A percentile compares a stretch with the other conserved stretches of the same genome.
Conservation (phyloP, 1,284 basidiomycete species). For the Cutaneotrichosporon daszewskae region DNA sequence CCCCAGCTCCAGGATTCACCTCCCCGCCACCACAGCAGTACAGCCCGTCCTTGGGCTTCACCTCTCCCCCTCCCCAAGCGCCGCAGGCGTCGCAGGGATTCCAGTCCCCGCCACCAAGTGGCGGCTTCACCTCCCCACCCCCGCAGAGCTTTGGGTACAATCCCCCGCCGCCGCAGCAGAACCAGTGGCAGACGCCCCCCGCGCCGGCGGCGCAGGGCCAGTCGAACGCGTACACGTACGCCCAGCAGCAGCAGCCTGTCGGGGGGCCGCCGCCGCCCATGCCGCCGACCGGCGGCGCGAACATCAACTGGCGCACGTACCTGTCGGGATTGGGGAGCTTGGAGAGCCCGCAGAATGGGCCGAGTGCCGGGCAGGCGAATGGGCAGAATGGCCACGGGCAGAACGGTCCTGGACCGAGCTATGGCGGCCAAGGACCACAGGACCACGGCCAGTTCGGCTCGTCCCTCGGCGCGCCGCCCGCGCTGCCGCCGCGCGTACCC, state of each 20-base stretch:
- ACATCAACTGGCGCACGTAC: constrained; percentile 37
- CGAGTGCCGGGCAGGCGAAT: background rate
- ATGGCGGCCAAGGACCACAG: too few relatives aligned
- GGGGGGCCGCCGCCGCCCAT: background rate
- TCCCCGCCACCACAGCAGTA: too few relatives aligned
- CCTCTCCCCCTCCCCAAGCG: too few relatives aligned
- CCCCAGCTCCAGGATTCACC: too few relatives aligned
- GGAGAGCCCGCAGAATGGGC: background rate
- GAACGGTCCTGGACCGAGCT: too few relatives aligned
- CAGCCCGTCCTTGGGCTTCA: too few relatives aligned
- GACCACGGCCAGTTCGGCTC: too few relatives aligned
- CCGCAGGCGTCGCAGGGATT: too few relatives aligned
- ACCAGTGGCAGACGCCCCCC: background rate
- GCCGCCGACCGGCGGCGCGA: constrained; percentile 1
- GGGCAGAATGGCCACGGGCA: background rate
- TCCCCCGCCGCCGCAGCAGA: background rate
- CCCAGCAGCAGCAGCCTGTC: background rate
- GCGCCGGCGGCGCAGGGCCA: constrained; percentile 1
- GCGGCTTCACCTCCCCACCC: background rate
- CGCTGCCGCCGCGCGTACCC: background rate
- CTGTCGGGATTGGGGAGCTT: constrained; percentile 11
- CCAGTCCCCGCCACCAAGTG: background rate
- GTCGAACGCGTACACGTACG: background rate
- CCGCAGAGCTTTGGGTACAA: background rate
- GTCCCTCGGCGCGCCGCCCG: background rate